Conservation (phyloP, 768 basidiomycete genomes). For the Termitomyces sp. region DNA sequence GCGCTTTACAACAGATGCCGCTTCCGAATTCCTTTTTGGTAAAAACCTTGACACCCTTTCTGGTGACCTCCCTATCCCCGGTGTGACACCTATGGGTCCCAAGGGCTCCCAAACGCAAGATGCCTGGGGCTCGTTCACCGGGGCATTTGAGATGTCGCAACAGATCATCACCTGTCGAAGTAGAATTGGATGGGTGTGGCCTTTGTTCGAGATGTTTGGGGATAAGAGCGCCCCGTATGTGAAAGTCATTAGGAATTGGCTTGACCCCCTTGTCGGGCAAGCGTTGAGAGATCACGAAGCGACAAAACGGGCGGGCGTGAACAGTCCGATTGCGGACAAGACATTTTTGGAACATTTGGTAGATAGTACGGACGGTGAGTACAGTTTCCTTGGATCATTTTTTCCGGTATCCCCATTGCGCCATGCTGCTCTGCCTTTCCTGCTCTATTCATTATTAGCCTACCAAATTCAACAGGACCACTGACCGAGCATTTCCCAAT, state of each 20-base stretch:
- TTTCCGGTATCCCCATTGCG: background rate
- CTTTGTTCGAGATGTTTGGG: conserved; percentile 49
- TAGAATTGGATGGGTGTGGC: conserved; percentile 53
- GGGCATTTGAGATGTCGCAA: conserved; percentile 55
- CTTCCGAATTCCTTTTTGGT: conserved; percentile 71
- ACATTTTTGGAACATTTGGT: conserved; percentile 65
- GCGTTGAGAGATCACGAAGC: conserved; percentile 42
- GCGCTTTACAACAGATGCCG: conserved; percentile 65
- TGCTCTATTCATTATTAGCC: background rate
- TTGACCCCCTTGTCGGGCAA: conserved; percentile 57
- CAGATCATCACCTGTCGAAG: conserved; percentile 42
- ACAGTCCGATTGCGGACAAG: conserved; percentile 39
- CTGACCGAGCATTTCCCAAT: background rate
- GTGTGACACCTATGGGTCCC: conserved; percentile 37
- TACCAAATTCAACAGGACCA: background rate
- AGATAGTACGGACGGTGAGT: conserved; percentile 56
- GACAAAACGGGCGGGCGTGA: conserved; percentile 30
- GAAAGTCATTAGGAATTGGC: conserved; percentile 46
- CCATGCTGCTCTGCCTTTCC: background rate
- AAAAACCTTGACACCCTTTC: conserved; percentile 56
- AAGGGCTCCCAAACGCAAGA: conserved; percentile 59
- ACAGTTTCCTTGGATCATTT: too few relatives aligned
- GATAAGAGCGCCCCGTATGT: conserved; percentile 47
- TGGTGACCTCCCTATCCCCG: conserved; percentile 44
- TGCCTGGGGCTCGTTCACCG: conserved; percentile 55